Evolutionary conservation across 352 stramenopile species (phyloP), one percentile per base, ranked within the genome.

Genomic region (Globisporangium yorkense): DNA sequence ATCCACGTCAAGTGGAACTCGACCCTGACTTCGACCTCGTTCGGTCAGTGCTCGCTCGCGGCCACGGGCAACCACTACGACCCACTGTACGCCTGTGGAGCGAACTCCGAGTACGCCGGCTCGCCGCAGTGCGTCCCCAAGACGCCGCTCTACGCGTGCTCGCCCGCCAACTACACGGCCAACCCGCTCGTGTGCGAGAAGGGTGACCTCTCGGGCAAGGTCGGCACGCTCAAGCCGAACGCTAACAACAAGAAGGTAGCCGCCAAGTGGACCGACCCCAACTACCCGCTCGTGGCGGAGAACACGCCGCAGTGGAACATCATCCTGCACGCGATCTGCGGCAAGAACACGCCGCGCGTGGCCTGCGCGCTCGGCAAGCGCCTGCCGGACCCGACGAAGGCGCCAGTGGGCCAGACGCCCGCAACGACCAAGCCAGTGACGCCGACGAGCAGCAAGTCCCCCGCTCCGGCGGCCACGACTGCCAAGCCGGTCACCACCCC

Each of bases 41-140:
- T 85, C 50, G 33, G 58, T 20, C 62, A 81, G 49, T 88, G 77
- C 52, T 58, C 44, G 1, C 62, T 82, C 56, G 21, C 40, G 0
- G 21, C 67, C 31, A 75, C 70, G 0, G 74, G 72, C 35, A 87
- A 85, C 65, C 74, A 82, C 65, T 87, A 85, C 61, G 75, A 87
- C 53, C 78, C 74, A 16, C 57, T 75, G 21, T 68, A 70, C n/a
- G 72, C 76, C 1, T 84, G 75, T 18, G 76, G 76, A 2, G 66
- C 74, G 41, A 77, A 73, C 59, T 88, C 78, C 2, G 74, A 87
- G 54, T 72, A 71, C 52, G 66, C 63, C 0, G 68, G 57, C 31
- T 77, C 75, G 15, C 49, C 61, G 29, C 70, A 73, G 39, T 86
- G 75, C 44, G 44, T 63, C 39, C 37, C 57, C 35, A 72, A 78